These are phyloP conservation scores for Cladorrhinum sp. DNA, from an alignment of 2,329 filamentous ascomycete species.

Conservation along the genomic window DNA sequence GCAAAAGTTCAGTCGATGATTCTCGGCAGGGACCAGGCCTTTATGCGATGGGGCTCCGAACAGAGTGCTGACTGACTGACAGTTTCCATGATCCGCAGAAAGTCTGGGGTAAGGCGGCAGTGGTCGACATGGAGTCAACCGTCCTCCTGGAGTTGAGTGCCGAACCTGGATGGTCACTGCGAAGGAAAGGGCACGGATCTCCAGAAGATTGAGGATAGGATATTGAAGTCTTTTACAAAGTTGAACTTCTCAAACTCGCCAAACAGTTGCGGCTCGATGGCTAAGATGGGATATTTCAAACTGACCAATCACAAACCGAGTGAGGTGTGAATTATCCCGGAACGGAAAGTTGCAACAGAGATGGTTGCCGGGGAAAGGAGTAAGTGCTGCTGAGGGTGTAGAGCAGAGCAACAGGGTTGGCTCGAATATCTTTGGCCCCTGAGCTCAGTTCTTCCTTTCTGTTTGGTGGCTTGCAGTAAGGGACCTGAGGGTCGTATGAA, in stretches of 20 bases:
- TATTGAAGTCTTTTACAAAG: constrained; percentile 1
- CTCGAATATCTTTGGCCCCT: neutral
- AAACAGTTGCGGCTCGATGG: constrained; percentile 20
- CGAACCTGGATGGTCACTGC: neutral
- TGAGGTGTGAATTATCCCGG: constrained; percentile 13
- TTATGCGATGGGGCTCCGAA: constrained; percentile 18
- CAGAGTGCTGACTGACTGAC: neutral
- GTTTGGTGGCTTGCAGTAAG: neutral
- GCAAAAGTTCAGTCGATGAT: constrained; percentile 12
- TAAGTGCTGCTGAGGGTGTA: constrained; percentile 5
- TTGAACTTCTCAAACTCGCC: constrained; percentile 14
- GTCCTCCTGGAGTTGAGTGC: neutral
- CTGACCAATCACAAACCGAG: constrained; percentile 7
- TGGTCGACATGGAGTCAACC: neutral
- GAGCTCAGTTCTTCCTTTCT: neutral
- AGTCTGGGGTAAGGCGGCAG: constrained; percentile 24
- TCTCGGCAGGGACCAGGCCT: constrained; percentile 17
- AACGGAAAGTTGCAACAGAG: constrained; percentile 6
- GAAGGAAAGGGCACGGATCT: constrained; percentile 2
- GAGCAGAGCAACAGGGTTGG: constrained; percentile 15
- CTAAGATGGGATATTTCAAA: constrained; percentile 1
- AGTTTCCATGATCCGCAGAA: constrained; percentile 13
- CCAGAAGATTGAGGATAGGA: constrained; percentile 3
- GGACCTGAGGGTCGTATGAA: neutral
- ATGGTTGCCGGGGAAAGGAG: constrained; percentile 5